Conservation (phyloP, 2,329 filamentous ascomycete species). For the Aspergillus hiratsukae region DNA sequence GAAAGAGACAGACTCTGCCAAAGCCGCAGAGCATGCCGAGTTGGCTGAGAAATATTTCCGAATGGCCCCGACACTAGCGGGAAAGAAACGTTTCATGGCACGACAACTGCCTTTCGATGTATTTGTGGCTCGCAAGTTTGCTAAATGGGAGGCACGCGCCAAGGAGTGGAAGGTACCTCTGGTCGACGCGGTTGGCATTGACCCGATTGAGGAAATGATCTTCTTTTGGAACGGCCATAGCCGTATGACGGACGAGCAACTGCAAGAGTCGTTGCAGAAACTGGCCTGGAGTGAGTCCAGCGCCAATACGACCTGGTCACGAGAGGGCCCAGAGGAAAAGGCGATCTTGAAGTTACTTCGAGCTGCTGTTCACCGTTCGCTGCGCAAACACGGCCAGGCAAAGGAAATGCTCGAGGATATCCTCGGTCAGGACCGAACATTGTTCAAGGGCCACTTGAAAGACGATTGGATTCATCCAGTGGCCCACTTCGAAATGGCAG, state of each 20-base stretch:
- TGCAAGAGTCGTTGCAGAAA: slow-evolving; percentile 59
- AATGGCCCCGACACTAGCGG: slow-evolving; percentile 67
- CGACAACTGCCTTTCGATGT: slow-evolving; percentile 84
- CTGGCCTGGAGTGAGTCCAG: slow-evolving; percentile 67
- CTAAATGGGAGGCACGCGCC: slow-evolving; percentile 80
- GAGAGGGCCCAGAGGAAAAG: slow-evolving; percentile 55
- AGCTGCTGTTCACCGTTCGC: slow-evolving; percentile 61
- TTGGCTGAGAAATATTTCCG: slow-evolving; percentile 66
- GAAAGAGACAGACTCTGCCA: slow-evolving; percentile 24
- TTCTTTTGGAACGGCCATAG: slow-evolving; percentile 91
- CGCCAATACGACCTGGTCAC: slow-evolving; percentile 46
- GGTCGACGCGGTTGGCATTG: slow-evolving; percentile 74
- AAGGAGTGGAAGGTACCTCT: slow-evolving; percentile 63
- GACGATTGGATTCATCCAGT: slow-evolving; percentile 65
- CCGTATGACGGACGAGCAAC: slow-evolving; percentile 64
- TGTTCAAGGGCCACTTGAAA: slow-evolving; percentile 49
- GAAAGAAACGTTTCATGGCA: slow-evolving; percentile 86
- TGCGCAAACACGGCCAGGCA: slow-evolving; percentile 62
- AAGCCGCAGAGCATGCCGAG: slow-evolving; percentile 55
- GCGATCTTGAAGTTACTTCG: slow-evolving; percentile 64
- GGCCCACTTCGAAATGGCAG: slow-evolving; percentile 82
- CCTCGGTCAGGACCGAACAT: slow-evolving; percentile 51
- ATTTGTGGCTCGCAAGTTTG: slow-evolving; percentile 76
- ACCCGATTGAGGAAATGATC: slow-evolving; percentile 83
- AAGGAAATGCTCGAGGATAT: slow-evolving; percentile 61